These are phyloP conservation scores for Apiospora arundinis DNA, from an alignment of 2,329 filamentous ascomycete genomes.

Conservation along the genomic window DNA sequence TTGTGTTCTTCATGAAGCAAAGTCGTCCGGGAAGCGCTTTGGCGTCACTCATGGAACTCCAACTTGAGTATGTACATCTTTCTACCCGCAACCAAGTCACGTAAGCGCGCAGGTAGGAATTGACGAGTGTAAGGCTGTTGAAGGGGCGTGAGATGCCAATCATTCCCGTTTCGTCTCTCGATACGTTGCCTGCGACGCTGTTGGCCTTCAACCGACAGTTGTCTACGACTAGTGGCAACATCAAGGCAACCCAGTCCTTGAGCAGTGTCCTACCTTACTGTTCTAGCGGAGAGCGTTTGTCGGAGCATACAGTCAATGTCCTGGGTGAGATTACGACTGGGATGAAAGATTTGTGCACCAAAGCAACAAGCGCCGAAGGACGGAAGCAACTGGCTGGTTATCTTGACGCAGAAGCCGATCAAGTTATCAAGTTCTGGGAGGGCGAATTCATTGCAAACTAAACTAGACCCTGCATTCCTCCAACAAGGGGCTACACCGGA, in stretches of 20 bases:
- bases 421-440: conserved; percentile 37
- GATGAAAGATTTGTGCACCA: conserved; percentile 39
- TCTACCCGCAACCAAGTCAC: background rate
- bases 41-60: conserved; percentile 48
- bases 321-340: conserved; percentile 40
- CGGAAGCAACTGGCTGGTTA: conserved; percentile 33
- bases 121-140: conserved; percentile 40
- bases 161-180: conserved; percentile 48
- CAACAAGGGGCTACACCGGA: background rate
- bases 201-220: conserved; percentile 45
- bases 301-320: conserved; percentile 40
- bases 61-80: conserved; percentile 47
- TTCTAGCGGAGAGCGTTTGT: conserved; percentile 34
- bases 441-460: conserved; percentile 39
- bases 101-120: background rate
- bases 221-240: conserved; percentile 25
- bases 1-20: conserved; percentile 52
- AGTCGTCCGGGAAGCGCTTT: conserved; percentile 37
- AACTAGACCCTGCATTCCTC: conserved; percentile 27
- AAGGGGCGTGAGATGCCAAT: conserved; percentile 45
- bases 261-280: conserved; percentile 43
- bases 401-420: conserved; percentile 37
- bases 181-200: conserved; percentile 46
- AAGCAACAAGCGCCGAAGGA: conserved; percentile 32
- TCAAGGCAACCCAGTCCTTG: conserved; percentile 29